Base-by-base conservation (phyloP, 805 yeast species). In the Zygotorulaspora sp. region DNA sequence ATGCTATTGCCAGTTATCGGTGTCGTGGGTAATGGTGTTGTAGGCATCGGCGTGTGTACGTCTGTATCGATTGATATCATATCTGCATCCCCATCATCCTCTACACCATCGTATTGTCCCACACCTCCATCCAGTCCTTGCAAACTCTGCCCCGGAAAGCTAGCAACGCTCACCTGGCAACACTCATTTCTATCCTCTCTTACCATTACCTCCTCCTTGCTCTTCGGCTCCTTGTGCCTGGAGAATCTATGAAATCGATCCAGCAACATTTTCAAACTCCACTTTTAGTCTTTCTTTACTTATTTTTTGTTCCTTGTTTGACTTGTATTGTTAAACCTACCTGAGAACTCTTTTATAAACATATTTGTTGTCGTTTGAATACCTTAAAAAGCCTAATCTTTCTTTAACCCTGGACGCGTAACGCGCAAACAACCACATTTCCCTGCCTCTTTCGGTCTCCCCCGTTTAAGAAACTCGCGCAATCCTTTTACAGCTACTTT, bases 241-340 rank as follows among this genome's bases (percentile, higher is more conserved):
- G 52, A 39, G 30, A 38, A 43, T 18, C 38, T 39, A 15, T 51
- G 53, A 27, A 49, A 45, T 36, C 47, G 48, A 8, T 51, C 55
- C 28, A 49, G 35, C 10, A 51, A 37, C 53, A 51, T 45, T 28
- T 26, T 30, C 26, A n/a, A n/a, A n/a, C n/a, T n/a, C n/a, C n/a
- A n/a, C n/a, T n/a, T n/a, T n/a, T n/a, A n/a, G n/a, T n/a, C n/a
- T n/a, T n/a, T n/a, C n/a, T n/a, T n/a, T n/a, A n/a, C n/a, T n/a
- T n/a, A n/a, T n/a, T n/a, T n/a, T n/a, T n/a, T n/a, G n/a, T n/a
- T n/a, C n/a, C n/a, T n/a, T n/a, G n/a, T n/a, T n/a, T n/a, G n/a
- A n/a, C n/a, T n/a, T n/a, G n/a, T n/a, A n/a, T n/a, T n/a, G n/a
- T n/a, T n/a, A n/a, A n/a, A n/a, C n/a, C n/a, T n/a, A n/a, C n/a